These are phyloP conservation scores for Neocucurbitaria cava DNA, from an alignment of 2,329 filamentous ascomycete species.

Conservation along the genomic window DNA sequence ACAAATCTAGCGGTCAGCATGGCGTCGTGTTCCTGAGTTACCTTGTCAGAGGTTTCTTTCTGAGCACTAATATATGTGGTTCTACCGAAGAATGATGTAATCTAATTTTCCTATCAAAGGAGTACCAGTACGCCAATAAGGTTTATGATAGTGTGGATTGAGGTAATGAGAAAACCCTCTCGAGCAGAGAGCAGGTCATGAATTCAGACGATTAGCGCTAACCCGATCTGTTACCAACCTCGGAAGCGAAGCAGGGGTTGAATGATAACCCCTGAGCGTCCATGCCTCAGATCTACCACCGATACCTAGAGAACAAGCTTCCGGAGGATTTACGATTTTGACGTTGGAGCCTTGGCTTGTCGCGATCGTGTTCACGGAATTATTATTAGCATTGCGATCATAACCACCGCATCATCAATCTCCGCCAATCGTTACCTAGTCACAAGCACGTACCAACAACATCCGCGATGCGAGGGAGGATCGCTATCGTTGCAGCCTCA, in stretches of 20 bases:
- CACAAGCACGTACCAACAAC: not conserved
- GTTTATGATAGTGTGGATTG: not conserved
- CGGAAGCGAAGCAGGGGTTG: not conserved
- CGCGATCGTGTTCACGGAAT: not conserved
- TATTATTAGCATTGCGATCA: not conserved
- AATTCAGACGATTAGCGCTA: not conserved
- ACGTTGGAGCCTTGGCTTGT: not conserved
- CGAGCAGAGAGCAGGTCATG: not conserved
- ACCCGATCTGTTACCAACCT: not conserved
- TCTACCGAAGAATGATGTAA: too few species aligned
- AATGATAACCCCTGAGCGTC: not conserved
- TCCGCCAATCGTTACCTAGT: not conserved
- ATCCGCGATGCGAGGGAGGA: conserved; percentile 3
- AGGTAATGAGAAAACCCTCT: not conserved
- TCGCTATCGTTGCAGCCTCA: conserved; percentile 1
- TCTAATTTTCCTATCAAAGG: not conserved
- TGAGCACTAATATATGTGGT: too few species aligned
- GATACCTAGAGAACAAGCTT: not conserved
- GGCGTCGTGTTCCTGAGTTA: not conserved
- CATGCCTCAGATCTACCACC: not conserved
- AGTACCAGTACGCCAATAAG: too few species aligned
- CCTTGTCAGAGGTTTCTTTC: not conserved
- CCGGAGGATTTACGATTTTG: not conserved
- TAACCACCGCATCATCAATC: not conserved
- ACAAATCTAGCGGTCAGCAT: not conserved